These are phyloP conservation scores for Pseudocohnilembus persalinus DNA, from an alignment of 169 alveolate species.

Conservation along the genomic window DNA sequence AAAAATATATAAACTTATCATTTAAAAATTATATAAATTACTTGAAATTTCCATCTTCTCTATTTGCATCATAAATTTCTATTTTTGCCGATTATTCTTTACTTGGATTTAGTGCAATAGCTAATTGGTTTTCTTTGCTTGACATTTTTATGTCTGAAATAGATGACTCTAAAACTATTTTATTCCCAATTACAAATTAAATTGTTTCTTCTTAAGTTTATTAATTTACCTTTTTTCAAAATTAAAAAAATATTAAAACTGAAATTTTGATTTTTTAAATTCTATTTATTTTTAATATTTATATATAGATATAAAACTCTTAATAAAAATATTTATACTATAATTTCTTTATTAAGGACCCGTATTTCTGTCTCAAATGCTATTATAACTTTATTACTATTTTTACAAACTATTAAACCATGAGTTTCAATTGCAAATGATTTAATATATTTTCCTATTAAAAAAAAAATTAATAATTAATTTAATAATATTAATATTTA, in stretches of 20 bases:
- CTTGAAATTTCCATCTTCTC: conserved; percentile 60
- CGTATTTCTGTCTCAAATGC: conserved; percentile 70
- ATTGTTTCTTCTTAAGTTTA: background rate
- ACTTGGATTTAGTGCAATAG: conserved; percentile 71
- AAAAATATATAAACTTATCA: too few species aligned
- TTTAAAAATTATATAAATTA: background rate
- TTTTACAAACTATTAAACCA: conserved; percentile 66
- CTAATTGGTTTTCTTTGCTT: conserved; percentile 69
- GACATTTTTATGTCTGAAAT: conserved; percentile 80
- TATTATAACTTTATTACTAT: conserved; percentile 65
- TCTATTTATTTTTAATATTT: conserved; percentile 47
- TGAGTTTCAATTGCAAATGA: conserved; percentile 61
- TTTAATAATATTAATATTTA: too few species aligned
- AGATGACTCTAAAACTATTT: conserved; percentile 30
- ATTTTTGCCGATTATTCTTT: conserved; percentile 63
- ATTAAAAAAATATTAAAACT: too few species aligned
- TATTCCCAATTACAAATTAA: background rate
- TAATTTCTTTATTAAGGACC: conserved; percentile 60
- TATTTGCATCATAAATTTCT: conserved; percentile 70
- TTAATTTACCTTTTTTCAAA: background rate
- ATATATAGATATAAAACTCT: conserved; percentile 44
- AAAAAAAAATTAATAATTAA: too few species aligned
- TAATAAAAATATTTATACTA: too few species aligned
- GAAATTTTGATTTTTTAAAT: too few species aligned
- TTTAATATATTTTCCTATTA: conserved; percentile 42